These are phyloP conservation scores for Rhytidhysteron rufulum DNA, from an alignment of 2,329 filamentous ascomycete genomes.

Conservation along the genomic window DNA sequence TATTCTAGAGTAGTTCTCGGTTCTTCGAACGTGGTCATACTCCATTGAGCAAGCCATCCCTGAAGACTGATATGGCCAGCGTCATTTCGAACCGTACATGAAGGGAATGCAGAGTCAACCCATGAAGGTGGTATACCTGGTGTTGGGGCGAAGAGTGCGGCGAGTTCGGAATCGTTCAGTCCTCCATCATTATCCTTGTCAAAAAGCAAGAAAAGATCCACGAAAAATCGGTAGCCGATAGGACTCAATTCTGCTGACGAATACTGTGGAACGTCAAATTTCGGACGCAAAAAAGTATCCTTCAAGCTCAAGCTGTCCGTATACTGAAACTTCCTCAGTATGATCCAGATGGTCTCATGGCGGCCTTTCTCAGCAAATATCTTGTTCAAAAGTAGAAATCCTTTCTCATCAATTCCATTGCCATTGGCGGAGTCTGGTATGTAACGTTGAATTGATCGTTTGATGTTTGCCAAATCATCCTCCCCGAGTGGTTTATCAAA, in stretches of 20 bases:
- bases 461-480: slow-evolving; percentile 87
- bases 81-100: slow-evolving; percentile 91
- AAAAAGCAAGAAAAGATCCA: slow-evolving; percentile 90
- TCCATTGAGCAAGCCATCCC: slow-evolving; percentile 98
- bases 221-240: slow-evolving; percentile 93
- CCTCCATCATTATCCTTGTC: slow-evolving; percentile 98
- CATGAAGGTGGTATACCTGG: slow-evolving; percentile 84
- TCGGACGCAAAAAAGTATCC: slow-evolving; percentile 86
- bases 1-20: slow-evolving; percentile 95
- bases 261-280: slow-evolving; percentile 88
- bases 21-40: slow-evolving; percentile 97
- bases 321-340: slow-evolving; percentile 90
- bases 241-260: slow-evolving; percentile 92
- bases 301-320: slow-evolving; percentile 91
- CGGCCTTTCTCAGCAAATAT: slow-evolving; percentile 96
- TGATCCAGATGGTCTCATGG: slow-evolving; percentile 98
- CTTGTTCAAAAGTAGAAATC: slow-evolving; percentile 89
- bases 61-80: slow-evolving; percentile 93
- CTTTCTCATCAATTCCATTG: slow-evolving; percentile 70
- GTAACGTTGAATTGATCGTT: slow-evolving; percentile 72
- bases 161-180: slow-evolving; percentile 78
- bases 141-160: slow-evolving; percentile 85
- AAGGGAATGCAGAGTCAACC: slow-evolving; percentile 85
- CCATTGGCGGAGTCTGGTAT: slow-evolving; percentile 57
- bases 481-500: slow-evolving; percentile 82